Percentiles rank a stretch among this genome's conserved stretches.
Conservation (phyloP, 108 stramenopile genomes). For the Cyclotella sp. region DNA sequence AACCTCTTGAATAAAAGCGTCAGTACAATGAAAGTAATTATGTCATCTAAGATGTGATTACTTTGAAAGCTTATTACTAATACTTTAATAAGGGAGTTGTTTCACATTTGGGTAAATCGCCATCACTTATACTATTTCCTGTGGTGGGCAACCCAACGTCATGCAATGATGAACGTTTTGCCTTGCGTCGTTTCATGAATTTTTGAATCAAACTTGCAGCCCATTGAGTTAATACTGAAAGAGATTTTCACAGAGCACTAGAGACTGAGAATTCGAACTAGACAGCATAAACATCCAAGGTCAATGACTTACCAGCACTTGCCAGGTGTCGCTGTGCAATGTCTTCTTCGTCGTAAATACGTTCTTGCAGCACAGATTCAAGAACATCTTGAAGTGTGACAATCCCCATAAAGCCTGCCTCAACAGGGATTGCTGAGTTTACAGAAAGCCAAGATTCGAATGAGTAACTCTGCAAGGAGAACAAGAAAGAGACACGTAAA, state of each 20-base stretch:
- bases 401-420: slow-evolving; percentile 14
- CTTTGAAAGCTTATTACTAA: not conserved
- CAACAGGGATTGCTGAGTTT: slow-evolving; percentile 1
- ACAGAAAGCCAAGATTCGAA: not conserved
- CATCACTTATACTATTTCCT: not conserved
- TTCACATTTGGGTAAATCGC: not conserved
- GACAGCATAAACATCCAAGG: too few species aligned
- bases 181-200: slow-evolving; percentile 33
- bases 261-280: too few species aligned
- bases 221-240: slow-evolving; percentile 56
- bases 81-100: not conserved
- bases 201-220: slow-evolving; percentile 50
- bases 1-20: too few species aligned
- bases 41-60: not conserved
- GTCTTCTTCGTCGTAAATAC: slow-evolving; percentile 18
- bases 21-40: too few species aligned
- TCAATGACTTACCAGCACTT: slow-evolving; percentile 1
- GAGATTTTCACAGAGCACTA: not conserved
- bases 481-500: too few species aligned
- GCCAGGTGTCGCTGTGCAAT: slow-evolving; percentile 12
- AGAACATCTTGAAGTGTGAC: slow-evolving; percentile 17
- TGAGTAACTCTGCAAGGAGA: not conserved
- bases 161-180: not conserved
- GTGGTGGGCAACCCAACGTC: not conserved
- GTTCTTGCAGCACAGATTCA: slow-evolving; percentile 12